Base-by-base conservation (phyloP, 192 early-diverging fungal species). In the Coemansia sp. region DNA sequence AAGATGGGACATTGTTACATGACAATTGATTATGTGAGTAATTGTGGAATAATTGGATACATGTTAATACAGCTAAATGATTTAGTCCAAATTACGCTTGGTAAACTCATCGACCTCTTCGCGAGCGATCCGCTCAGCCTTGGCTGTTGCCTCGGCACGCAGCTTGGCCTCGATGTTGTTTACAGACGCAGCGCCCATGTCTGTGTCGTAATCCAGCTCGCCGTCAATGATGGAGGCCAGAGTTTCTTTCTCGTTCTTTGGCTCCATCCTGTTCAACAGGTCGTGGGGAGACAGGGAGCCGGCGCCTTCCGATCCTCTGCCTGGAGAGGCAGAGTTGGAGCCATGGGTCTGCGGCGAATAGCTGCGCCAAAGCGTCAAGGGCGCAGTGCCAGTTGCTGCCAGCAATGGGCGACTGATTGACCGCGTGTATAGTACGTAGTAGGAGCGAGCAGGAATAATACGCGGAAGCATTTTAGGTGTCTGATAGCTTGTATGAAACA, bases 171-270 rank as follows among this genome's bases (percentile, higher is more conserved):
- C 67, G 8, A 71, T 55, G 67, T 78, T 83, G 71, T 83, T 83
- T 45, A 83, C 76, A 2, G 81, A 60, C 8, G 59, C 69, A 13
- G 81, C 72, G 20, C 73, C 76, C 76, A 83, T 62, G 50, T 83
- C 76, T 29, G 75, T 78, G 61, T 83, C 81, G 20, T 75, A 78
- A 66, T 83, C 81, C 17, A 75, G 61, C 76, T 83, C 81, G 51
- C 75, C 72, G 45, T 83, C 81, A 36, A 78, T 69, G 55, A 83
- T 73, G n/a, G 81, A 78, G 7, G 76, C 62, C 2, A 83, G 70
- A 4, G 68, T 60, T 46, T 83, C 79, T 48, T 68, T 72, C 29
- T 68, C 59, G n/a, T 45, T 51, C 44, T 71, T 68, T 2, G 79
- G 79, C 15, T 67, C 68, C 59, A 67, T 70, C 38, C 48, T 76